phyloP scores from a whole-genome alignment of 805 yeast genomes.

The Yarrowia deformans region DNA sequence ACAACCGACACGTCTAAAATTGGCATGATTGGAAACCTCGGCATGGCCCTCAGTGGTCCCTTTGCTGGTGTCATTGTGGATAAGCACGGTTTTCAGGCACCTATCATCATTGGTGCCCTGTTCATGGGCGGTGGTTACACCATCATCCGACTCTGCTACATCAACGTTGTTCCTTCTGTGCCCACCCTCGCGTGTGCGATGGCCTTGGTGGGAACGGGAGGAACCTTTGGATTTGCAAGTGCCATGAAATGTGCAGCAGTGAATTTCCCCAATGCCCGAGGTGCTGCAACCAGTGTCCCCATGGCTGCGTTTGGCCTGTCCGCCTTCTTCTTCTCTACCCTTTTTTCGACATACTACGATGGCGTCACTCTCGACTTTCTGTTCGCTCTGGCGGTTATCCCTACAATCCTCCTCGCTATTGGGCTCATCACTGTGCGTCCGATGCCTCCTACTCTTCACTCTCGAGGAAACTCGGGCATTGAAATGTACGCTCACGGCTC shows the following conservation, averaged over 20 bases:
- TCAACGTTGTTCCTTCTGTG: slow-evolving; percentile 49
- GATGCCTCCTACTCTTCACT: slow-evolving; percentile 23
- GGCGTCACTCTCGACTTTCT: slow-evolving; percentile 65
- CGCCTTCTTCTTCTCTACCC: slow-evolving; percentile 68
- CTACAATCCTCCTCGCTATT: slow-evolving; percentile 57
- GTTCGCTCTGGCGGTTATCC: slow-evolving; percentile 54
- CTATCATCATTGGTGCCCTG: slow-evolving; percentile 30
- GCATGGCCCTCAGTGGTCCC: slow-evolving; percentile 71
- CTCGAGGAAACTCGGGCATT: slow-evolving; percentile 11
- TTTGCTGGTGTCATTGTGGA: slow-evolving; percentile 73
- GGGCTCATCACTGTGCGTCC: slow-evolving; percentile 41
- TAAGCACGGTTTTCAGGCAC: slow-evolving; percentile 58
- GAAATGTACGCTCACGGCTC: slow-evolving; percentile 10
- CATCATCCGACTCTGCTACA: slow-evolving; percentile 62
- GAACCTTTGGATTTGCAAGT: slow-evolving; percentile 69
- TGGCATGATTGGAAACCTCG: slow-evolving; percentile 73
- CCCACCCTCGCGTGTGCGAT: slow-evolving; percentile 57
- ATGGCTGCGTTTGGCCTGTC: slow-evolving; percentile 38
- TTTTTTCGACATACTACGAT: slow-evolving; percentile 61
- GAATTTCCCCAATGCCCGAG: slow-evolving; percentile 59
- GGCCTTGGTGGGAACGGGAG: slow-evolving; percentile 69
- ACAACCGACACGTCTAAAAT: slow-evolving; percentile 70
- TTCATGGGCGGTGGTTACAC: slow-evolving; percentile 40
- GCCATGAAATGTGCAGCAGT: slow-evolving; percentile 77
- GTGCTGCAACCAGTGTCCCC: slow-evolving; percentile 40